Base-by-base conservation (phyloP, 2,329 filamentous ascomycete genomes). In the Ambrosiella beaveri region DNA sequence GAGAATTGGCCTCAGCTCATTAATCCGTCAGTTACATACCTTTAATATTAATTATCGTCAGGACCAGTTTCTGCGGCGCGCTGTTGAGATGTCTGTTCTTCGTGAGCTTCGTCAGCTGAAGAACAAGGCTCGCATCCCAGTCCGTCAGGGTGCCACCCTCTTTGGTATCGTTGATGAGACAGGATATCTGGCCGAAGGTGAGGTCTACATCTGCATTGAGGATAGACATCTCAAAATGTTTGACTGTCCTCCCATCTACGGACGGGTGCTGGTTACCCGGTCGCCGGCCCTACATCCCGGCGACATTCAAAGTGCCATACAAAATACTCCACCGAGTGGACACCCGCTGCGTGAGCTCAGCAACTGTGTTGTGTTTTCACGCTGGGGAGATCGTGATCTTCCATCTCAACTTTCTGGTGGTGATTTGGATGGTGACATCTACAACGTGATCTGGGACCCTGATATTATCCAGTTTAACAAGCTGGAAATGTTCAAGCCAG, bases 111-210 rank as follows among this genome's bases (percentile, higher is more conserved):
- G 86, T 2, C 74, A 85, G 36, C 70, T 95, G 41, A 95, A 94
- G 66, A 82, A 93, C 69, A 85, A 84, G 57, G 81, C 85, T 0
- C 79, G 86, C 1, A 93, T 94, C 39, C 82, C 79, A 0, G 77
- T 95, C 0, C 68, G 76, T 0, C 67, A 82, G 13, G 88, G 86
- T 0, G 76, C 83, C n/a, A 89, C 86, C 0, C 73, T 94, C 0
- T 89, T 88, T 63, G 88, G 88, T 0, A 75, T 94, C 55, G 86
- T 93, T 79, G 88, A 95, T 62, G 88, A 94, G 67, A 88, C 85
- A 0, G 80, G 78, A 0, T 78, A 75, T 40, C 72, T 95, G 0
- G 62, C 75, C 8, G 81, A 87, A 64, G 77, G 78, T 0, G 73
- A 94, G 62, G 76, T 91, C 0, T 90, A 82, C 63, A 76, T 86